phyloP scores from a whole-genome alignment of 352 stramenopile species.

The Pythium insidiosum region DNA sequence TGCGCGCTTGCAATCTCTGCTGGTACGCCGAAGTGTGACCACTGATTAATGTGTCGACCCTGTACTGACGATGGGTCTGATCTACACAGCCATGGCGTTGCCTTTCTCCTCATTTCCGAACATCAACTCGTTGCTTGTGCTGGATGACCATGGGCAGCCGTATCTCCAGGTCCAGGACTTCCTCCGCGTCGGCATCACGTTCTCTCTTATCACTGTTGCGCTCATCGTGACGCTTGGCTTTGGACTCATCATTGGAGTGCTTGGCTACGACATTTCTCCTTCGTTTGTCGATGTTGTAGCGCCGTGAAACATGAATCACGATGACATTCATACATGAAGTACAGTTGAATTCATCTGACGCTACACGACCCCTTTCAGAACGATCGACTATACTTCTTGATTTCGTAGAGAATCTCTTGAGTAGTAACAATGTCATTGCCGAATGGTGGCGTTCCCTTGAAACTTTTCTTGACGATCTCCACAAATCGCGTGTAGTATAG shows the following conservation, averaged over 20 bases:
- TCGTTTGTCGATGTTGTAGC: no score
- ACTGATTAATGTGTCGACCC: not conserved
- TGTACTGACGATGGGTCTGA: not conserved
- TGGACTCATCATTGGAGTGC: constrained; percentile 69
- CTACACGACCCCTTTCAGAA: constrained; percentile 74
- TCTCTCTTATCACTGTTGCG: constrained; percentile 75
- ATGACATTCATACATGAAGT: constrained; percentile 1
- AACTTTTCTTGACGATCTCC: constrained; percentile 94
- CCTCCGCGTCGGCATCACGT: constrained; percentile 73
- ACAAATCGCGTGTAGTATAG: constrained; percentile 99
- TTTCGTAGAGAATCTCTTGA: constrained; percentile 95
- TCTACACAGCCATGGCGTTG: constrained; percentile 70
- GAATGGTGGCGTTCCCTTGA: constrained; percentile 72
- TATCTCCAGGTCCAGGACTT: constrained; percentile 88
- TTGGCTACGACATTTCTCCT: constrained; percentile 68
- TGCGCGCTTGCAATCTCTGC: constrained; percentile 84
- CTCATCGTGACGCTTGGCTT: constrained; percentile 86
- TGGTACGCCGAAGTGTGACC: constrained; percentile 27
- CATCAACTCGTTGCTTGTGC: constrained; percentile 88
- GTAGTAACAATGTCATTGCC: constrained; percentile 93
- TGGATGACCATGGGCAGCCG: constrained; percentile 83
- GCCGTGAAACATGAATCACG: constrained; percentile 20
- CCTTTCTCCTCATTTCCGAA: constrained; percentile 92
- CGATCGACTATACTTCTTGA: constrained; percentile 95
- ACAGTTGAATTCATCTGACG: not conserved